These are phyloP conservation scores for Pestalotiopsis sp. DNA, from an alignment of 2,329 filamentous ascomycete genomes.

Conservation along the genomic window DNA sequence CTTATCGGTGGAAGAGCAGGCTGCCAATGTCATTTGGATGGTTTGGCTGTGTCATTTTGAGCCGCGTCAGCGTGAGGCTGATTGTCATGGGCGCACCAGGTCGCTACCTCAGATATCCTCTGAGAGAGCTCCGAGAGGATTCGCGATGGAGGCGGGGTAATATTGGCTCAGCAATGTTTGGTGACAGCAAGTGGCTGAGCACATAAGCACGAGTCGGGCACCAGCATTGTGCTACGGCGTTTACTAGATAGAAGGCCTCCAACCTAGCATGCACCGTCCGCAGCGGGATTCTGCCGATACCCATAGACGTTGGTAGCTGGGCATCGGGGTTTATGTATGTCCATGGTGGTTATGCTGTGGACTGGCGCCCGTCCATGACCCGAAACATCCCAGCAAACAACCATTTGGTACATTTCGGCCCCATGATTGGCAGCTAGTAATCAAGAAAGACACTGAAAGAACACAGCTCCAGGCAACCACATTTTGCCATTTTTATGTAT, in stretches of 20 bases:
- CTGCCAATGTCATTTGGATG: not conserved
- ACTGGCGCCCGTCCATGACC: not conserved
- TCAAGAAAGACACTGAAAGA: not conserved
- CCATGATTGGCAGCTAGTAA: not conserved
- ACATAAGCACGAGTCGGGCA: not conserved
- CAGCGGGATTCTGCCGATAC: not conserved
- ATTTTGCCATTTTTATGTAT: not conserved
- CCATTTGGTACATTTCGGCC: not conserved
- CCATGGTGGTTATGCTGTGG: not conserved
- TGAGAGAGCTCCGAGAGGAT: too few relatives aligned
- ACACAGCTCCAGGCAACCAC: constrained; percentile 5
- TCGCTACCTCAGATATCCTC: not conserved
- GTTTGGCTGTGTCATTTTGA: not conserved
- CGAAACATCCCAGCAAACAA: not conserved
- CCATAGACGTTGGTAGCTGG: not conserved
- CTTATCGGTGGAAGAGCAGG: too few relatives aligned
- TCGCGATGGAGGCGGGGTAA: not conserved
- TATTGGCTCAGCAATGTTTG: not conserved
- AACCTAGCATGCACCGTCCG: not conserved
- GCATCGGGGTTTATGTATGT: not conserved
- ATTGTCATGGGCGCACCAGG: not conserved
- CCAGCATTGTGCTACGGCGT: not conserved
- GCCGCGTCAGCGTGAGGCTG: constrained; percentile 10
- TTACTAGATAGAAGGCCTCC: not conserved
- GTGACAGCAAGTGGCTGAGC: not conserved